Base-by-base conservation (phyloP, 371 early-diverging fungal species). In the Rhizomucor miehei region DNA sequence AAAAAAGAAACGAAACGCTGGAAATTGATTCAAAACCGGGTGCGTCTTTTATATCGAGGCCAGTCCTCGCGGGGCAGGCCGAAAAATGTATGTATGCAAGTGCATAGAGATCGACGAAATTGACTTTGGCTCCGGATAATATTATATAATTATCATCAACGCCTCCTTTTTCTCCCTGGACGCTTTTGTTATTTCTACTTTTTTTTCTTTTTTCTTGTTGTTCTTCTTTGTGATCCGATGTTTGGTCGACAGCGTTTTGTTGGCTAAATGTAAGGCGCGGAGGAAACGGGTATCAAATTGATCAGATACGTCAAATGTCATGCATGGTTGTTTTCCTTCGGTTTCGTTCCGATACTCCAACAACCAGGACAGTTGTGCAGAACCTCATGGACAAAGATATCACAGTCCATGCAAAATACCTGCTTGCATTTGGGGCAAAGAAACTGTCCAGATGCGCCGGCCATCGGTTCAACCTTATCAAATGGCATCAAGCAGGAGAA, bases 321-420 rank as follows among this genome's bases (percentile, higher is more conserved):
- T 29, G 29, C 29, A 29, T 8, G 3, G 3, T 29, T 29, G 29
- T 29, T 29, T 29, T 29, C 29, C 29, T 29, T 29, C 8, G 29
- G 29, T 29, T 43, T 53, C 17, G 45, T 21, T 19, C 17, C 45
- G 24, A 44, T 60, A 47, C 75, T 68, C 75, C 79, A 78, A 36
- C 95, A 95, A 3, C 94, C 93, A 13, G 94, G 93, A 66, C 98
- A 97, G 59, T 91, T 94, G 60, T 94, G 96, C 37, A 97, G 73
- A 11, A 89, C 88, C 59, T 96, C 96, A 65, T 97, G 98, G 12
- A 93, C 79, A 69, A 89, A 97, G 6, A 92, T 64, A 72, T 97
- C 98, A 65, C 98, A 97, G 29, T 96, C 97, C 35, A 91, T 62
- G 58, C 98, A 97, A 60, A 92, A 94, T n/a, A 79, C 78, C 29